These are phyloP conservation scores for Amphichorda felina DNA, from an alignment of 2,329 filamentous ascomycete genomes.

Conservation along the genomic window DNA sequence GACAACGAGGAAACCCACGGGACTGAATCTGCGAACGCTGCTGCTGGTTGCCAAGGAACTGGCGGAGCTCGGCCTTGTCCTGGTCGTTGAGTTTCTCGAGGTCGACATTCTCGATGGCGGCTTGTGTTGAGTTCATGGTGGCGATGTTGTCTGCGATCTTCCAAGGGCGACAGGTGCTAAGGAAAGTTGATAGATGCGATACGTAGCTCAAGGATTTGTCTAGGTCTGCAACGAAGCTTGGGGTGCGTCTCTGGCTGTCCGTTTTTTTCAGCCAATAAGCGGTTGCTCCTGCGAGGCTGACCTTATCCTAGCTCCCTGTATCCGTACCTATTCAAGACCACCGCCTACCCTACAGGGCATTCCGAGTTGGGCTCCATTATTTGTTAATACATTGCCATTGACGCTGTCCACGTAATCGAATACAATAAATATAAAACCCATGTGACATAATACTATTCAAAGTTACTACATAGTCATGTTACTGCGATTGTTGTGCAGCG, in stretches of 20 bases:
- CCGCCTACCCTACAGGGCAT: no score
- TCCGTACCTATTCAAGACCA: no score
- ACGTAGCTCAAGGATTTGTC: neutral
- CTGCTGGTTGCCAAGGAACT: slow-evolving; percentile 73
- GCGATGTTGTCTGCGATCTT: neutral
- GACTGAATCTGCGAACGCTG: slow-evolving; percentile 63
- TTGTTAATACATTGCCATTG: no score
- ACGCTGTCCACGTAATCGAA: no score
- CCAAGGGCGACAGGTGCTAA: neutral
- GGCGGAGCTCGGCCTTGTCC: slow-evolving; percentile 80
- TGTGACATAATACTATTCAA: no score
- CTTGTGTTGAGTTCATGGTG: slow-evolving; percentile 22
- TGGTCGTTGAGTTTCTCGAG: slow-evolving; percentile 64
- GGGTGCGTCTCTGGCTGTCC: no score
- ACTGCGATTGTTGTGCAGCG: no score
- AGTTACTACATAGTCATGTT: no score
- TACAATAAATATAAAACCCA: no score
- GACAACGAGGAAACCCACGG: slow-evolving; percentile 34
- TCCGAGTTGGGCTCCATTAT: no score
- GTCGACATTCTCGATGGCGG: slow-evolving; percentile 42
- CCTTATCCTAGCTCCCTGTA: no score
- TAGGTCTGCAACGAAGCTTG: neutral
- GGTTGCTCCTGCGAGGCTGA: neutral
- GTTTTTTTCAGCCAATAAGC: slow-evolving; percentile 1
- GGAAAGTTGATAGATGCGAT: no score